Percentiles rank a stretch among this genome's conserved stretches.
phyloP scores from a whole-genome alignment of 2,329 filamentous ascomycete genomes.

The Dryadomyces sulphureus region DNA sequence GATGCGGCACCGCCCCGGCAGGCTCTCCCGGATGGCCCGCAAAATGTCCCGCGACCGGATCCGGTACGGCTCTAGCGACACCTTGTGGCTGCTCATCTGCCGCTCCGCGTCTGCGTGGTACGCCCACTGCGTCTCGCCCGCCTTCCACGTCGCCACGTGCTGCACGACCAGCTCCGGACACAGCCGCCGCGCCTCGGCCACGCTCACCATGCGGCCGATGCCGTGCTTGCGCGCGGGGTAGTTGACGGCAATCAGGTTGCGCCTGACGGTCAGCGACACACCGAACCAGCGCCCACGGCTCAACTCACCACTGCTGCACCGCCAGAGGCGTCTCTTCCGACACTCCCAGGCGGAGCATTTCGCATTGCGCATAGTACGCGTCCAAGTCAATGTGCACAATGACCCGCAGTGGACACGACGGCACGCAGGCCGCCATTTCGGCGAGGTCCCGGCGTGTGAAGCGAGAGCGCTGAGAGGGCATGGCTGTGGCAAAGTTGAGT shows the following conservation, averaged over 20 bases:
- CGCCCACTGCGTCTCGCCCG: constrained; percentile 82
- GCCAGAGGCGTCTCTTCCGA: constrained; percentile 68
- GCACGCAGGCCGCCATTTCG: constrained; percentile 56
- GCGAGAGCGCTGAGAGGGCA: constrained; percentile 35
- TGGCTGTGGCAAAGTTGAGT: not conserved
- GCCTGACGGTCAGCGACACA: too few relatives aligned
- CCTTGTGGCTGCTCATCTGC: constrained; percentile 79
- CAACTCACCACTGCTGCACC: constrained; percentile 73
- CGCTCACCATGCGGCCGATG: constrained; percentile 63
- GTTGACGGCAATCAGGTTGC: constrained; percentile 90
- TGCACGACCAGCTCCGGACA: constrained; percentile 76
- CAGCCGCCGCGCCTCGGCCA: constrained; percentile 68
- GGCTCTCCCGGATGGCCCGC: constrained; percentile 55
- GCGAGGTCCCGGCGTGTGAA: constrained; percentile 78
- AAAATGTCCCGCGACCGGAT: constrained; percentile 73
- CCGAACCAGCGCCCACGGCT: too few relatives aligned
- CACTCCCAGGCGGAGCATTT: constrained; percentile 71
- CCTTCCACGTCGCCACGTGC: constrained; percentile 90
- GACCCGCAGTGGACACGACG: constrained; percentile 66
- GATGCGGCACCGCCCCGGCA: constrained; percentile 47
- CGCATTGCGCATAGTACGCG: constrained; percentile 94
- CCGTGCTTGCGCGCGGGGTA: constrained; percentile 77
- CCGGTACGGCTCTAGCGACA: constrained; percentile 85
- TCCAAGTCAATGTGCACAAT: constrained; percentile 90
- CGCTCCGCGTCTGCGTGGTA: constrained; percentile 71